phyloP scores from a whole-genome alignment of 441 rosid species.

The Syzygium syzygioides region DNA sequence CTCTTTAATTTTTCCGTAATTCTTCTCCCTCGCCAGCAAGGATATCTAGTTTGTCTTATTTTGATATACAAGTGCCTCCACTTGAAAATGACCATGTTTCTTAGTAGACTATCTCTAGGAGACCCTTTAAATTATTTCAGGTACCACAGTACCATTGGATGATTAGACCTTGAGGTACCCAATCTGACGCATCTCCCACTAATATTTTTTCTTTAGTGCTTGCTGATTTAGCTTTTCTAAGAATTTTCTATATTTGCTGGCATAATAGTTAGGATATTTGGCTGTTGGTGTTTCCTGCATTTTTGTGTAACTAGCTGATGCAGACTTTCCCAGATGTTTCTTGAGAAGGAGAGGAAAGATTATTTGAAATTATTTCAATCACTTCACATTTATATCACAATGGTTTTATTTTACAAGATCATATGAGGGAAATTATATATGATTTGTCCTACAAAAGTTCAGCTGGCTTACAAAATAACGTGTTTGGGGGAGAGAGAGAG shows the following conservation, averaged over 20 bases:
- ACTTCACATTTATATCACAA: too few relatives aligned
- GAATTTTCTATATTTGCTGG: not conserved
- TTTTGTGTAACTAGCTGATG: too few relatives aligned
- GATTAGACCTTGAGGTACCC: not conserved
- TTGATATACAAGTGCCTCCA: not conserved
- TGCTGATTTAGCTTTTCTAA: not conserved
- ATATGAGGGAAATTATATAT: too few relatives aligned
- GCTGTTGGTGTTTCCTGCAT: not conserved
- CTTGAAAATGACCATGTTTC: not conserved
- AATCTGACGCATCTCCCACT: not conserved
- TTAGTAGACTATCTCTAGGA: not conserved
- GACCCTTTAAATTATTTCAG: not conserved
- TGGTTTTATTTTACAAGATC: too few relatives aligned
- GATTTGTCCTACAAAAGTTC: too few relatives aligned
- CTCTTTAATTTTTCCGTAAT: not conserved
- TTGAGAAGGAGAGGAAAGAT: too few relatives aligned
- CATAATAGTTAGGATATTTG: not conserved
- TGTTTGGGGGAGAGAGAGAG: too few relatives aligned
- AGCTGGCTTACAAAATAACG: too few relatives aligned
- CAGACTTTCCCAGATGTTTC: too few relatives aligned
- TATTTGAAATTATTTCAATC: too few relatives aligned
- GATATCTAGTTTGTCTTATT: not conserved
- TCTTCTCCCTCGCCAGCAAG: not conserved
- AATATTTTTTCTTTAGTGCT: not conserved
- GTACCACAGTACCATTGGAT: not conserved